phyloP scores from a whole-genome alignment of 108 stramenopile genomes.

The Skeletonema marinoi region DNA sequence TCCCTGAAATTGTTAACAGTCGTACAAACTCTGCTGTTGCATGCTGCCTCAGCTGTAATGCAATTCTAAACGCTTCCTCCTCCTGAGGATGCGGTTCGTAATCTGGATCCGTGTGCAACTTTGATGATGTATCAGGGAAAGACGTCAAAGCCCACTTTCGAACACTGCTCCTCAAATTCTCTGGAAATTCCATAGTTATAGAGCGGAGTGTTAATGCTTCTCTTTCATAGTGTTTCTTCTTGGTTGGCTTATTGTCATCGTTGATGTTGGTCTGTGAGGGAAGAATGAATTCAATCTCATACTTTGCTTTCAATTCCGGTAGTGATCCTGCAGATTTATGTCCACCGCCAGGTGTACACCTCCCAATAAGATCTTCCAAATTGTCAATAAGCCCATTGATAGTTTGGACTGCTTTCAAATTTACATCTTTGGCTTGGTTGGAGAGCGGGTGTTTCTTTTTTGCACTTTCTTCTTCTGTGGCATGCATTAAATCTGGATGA shows the following conservation, averaged over 20 bases:
- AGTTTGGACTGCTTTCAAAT: conserved; percentile 78
- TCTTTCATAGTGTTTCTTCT: conserved; percentile 1
- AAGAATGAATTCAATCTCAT: conserved; percentile 35
- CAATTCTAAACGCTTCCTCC: conserved; percentile 12
- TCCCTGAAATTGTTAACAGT: conserved; percentile 68
- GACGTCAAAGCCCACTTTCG: conserved; percentile 18
- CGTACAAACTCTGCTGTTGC: conserved; percentile 55
- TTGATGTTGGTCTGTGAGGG: background rate
- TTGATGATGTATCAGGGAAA: background rate
- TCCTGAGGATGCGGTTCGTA: background rate
- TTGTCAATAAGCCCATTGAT: conserved; percentile 76
- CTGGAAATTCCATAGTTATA: conserved; percentile 31
- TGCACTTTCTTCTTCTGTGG: background rate
- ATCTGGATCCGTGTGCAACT: background rate
- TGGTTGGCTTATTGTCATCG: background rate
- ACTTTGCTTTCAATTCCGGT: conserved; percentile 21
- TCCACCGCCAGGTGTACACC: conserved; percentile 9
- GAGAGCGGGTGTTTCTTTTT: conserved; percentile 45
- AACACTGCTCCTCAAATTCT: conserved; percentile 16
- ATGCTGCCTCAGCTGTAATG: conserved; percentile 28
- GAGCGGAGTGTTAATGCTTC: conserved; percentile 21
- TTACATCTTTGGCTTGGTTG: conserved; percentile 52
- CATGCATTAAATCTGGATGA: conserved; percentile 68
- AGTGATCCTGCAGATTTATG: background rate
- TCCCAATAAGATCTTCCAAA: conserved; percentile 36